Base-by-base conservation (phyloP, 1,284 basidiomycete species). In the Schizophyllum commune region DNA sequence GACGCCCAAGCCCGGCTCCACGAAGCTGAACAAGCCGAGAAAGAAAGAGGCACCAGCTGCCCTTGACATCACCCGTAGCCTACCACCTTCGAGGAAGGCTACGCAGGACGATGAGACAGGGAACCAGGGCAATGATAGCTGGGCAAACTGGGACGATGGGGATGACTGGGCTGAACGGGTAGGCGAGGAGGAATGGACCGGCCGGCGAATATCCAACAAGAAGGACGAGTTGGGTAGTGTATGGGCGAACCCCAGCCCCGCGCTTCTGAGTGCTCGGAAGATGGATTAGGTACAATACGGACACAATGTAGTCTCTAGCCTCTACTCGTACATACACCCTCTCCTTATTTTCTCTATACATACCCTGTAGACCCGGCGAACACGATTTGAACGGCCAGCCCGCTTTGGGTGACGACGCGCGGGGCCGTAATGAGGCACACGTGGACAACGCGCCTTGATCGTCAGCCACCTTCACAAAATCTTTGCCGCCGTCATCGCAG, bases 111-210 rank as follows among this genome's bases (percentile, higher is more conserved):
- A 13, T 11, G 39, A 47, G 39, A 11, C 39, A 47, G 13, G 17
- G 9, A 3, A 47, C 21, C 69, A 68, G 56, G 69, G 66, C 55
- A 72, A 78, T 59, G 73, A 77, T 56, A 82, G 82, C 80, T 70
- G 76, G 60, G 74, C 80, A 57, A 71, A 81, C 58, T 81, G 85
- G 82, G 78, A 83, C 56, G 79, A 88, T 68, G 64, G 70, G 33
- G 76, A 77, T 55, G 79, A 86, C 68, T 85, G 88, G 88, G 79
- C 74, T 11, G 75, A 78, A 57, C 70, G 72, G 58, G 75, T 74
- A 0, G 76, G 74, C 0, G 79, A 79, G 58, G 80, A 82, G 59
- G 79, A 80, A 15, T 79, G 78, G 80, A 79, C 76, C 13, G 79
- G 75, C 1, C 67, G 71, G 62, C 71, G 76, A 65, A 66, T 76